Conservation (phyloP, 257 asterid genomes). For the Solanum rostratum region DNA sequence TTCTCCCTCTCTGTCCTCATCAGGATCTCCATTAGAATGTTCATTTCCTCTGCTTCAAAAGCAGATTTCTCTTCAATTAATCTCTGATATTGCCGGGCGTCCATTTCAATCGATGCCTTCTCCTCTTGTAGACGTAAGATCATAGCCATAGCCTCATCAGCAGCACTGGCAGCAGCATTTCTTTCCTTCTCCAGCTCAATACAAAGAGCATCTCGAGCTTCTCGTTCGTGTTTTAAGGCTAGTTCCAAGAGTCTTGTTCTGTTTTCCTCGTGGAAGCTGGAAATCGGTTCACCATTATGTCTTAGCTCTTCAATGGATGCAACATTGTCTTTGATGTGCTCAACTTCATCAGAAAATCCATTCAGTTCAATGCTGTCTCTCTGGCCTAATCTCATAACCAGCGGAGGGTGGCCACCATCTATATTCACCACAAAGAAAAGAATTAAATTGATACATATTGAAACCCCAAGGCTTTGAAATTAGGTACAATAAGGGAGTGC, state of each 20-base stretch:
- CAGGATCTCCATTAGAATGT: slow-evolving; percentile 64
- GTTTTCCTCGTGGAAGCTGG: slow-evolving; percentile 12
- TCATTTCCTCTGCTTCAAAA: slow-evolving; percentile 86
- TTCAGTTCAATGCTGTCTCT: slow-evolving; percentile 14
- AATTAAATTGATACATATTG: background rate
- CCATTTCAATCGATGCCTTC: slow-evolving; percentile 79
- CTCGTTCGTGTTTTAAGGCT: slow-evolving; percentile 53
- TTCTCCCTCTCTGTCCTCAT: slow-evolving; percentile 73
- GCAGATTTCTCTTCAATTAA: slow-evolving; percentile 70
- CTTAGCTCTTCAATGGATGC: slow-evolving; percentile 16
- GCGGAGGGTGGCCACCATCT: slow-evolving; percentile 31
- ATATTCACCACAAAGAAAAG: background rate
- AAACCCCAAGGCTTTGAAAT: background rate
- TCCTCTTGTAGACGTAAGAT: slow-evolving; percentile 89
- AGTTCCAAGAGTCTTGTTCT: slow-evolving; percentile 36
- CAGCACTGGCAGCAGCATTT: slow-evolving; percentile 85
- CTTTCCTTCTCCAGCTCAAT: slow-evolving; percentile 90
- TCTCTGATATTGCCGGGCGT: slow-evolving; percentile 83
- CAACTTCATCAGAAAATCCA: slow-evolving; percentile 12
- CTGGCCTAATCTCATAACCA: slow-evolving; percentile 15
- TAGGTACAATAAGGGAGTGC: background rate
- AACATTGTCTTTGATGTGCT: slow-evolving; percentile 7
- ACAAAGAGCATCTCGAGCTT: slow-evolving; percentile 21
- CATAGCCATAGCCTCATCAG: slow-evolving; percentile 99
- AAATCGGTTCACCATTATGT: background rate